Base-by-base conservation (phyloP, 768 basidiomycete genomes). In the Cyclocybe cylindracea region DNA sequence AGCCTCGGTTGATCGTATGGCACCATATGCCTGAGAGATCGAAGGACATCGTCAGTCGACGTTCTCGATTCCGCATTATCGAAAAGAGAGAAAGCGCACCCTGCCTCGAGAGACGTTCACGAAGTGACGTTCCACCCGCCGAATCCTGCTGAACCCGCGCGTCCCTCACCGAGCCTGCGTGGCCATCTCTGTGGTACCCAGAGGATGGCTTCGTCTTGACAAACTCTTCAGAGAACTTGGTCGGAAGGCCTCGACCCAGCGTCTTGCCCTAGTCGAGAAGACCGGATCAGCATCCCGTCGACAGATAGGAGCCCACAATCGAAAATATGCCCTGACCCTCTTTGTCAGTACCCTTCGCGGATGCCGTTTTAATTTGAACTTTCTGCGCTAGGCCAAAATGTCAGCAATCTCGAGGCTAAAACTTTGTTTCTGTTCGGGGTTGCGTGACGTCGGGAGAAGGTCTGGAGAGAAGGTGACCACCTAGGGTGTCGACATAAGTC, bases 1-100 rank as follows among this genome's bases (percentile, higher is more conserved):
- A 37, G 86, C 94, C 61, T 91, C 89, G 94, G 89, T 63, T 95
- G 92, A 69, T 98, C 92, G 62, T 79, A 86, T 4, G 94, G 93
- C 7, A 91, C 91, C 92, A 94, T 89, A 65, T 93, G 91, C 34
- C 90, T 91, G 59, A 5, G 52, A 54, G 55, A 48, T 14, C 35
- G 24, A 35, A 37, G 13, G 29, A 34, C 10, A 37, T 31, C 47
- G 19, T 51, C 16, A 50, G 47, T 40, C 47, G 39, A 44, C 45
- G 7, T 32, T 31, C 34, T 51, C 11, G 50, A 48, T 36, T 40
- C 14, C 44, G 48, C 14, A 39, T 19, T n/a, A 35, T 19, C 5
- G 39, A 39, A 42, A 39, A 18, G 45, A 46, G 3, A 44, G 13
- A 34, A n/a, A 7, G 70, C 85, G 58, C 69, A 94, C 79, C 94